These are phyloP conservation scores for Exophiala sp. DNA, from an alignment of 2,329 filamentous ascomycete species.

Conservation along the genomic window DNA sequence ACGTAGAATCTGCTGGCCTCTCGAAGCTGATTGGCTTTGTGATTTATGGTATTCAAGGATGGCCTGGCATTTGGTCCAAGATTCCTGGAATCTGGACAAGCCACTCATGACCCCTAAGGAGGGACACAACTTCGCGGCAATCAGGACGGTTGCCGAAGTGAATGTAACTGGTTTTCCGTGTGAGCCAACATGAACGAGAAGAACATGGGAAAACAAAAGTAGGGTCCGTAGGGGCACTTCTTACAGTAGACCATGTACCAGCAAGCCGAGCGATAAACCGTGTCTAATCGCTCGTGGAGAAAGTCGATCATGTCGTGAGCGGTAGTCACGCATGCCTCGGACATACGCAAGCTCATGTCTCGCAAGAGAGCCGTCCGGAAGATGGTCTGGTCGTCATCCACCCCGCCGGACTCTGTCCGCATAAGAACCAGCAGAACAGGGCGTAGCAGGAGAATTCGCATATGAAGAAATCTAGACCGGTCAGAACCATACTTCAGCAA, in stretches of 20 bases:
- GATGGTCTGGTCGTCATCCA: not conserved
- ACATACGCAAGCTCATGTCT: slow-evolving; percentile 25
- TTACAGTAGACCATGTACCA: slow-evolving; percentile 5
- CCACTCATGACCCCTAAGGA: not conserved
- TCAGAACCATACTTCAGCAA: not conserved
- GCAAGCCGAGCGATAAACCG: not conserved
- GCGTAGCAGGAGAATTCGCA: slow-evolving; percentile 8
- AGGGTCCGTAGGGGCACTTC: not conserved
- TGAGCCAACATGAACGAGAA: not conserved
- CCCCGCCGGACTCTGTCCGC: not conserved
- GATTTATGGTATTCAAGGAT: slow-evolving; percentile 1
- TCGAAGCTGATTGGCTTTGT: not conserved
- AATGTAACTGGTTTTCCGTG: not conserved
- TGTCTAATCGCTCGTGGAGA: slow-evolving; percentile 26
- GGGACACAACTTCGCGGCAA: not conserved
- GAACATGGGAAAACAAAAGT: not conserved
- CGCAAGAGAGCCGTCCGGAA: not conserved
- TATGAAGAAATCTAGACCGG: slow-evolving; percentile 4
- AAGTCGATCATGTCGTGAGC: slow-evolving; percentile 34
- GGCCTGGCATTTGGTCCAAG: not conserved
- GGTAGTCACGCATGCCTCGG: slow-evolving; percentile 33
- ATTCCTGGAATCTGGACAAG: not conserved
- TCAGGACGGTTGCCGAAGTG: slow-evolving; percentile 2
- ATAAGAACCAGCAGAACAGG: slow-evolving; percentile 3
- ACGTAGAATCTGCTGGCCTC: slow-evolving; percentile 1